Percentiles rank a stretch among this genome's conserved stretches.
These are phyloP conservation scores for Inga laurina DNA, from an alignment of 306 rosid species.

Conservation along the genomic window DNA sequence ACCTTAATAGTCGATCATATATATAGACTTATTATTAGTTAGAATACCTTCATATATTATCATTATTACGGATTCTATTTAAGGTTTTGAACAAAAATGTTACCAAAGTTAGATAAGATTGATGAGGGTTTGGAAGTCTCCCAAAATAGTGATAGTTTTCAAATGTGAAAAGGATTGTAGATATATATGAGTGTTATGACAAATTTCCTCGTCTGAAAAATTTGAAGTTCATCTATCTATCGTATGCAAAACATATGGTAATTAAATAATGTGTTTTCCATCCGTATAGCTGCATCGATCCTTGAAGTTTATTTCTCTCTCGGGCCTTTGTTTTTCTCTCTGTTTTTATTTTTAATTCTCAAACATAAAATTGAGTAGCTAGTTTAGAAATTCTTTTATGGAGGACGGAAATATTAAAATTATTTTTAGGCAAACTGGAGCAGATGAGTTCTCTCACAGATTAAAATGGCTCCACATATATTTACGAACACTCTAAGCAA, in stretches of 20 bases:
- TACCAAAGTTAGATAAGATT: neutral
- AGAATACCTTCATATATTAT: too few relatives aligned
- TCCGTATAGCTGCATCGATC: neutral
- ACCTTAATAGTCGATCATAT: neutral
- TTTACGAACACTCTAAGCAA: too few relatives aligned
- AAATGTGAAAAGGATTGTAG: neutral
- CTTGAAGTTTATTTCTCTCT: too few relatives aligned
- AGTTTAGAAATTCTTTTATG: too few relatives aligned
- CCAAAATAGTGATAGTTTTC: neutral
- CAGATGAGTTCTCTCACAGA: too few relatives aligned
- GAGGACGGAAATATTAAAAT: too few relatives aligned
- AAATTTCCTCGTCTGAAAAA: neutral
- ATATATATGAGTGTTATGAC: neutral
- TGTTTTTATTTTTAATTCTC: too few relatives aligned
- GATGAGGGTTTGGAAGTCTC: neutral
- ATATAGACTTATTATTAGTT: too few relatives aligned
- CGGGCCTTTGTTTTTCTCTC: neutral
- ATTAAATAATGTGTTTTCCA: neutral
- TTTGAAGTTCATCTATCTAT: neutral
- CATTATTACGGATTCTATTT: neutral
- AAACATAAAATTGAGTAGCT: too few relatives aligned
- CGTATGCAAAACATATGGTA: neutral
- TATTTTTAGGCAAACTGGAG: too few relatives aligned
- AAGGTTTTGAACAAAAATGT: neutral
- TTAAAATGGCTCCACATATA: too few relatives aligned